Percentiles rank a stretch among this genome's conserved stretches.
Evolutionary conservation across 2,329 filamentous ascomycete genomes (phyloP).

Genomic region (Fusarium vanettenii): DNA sequence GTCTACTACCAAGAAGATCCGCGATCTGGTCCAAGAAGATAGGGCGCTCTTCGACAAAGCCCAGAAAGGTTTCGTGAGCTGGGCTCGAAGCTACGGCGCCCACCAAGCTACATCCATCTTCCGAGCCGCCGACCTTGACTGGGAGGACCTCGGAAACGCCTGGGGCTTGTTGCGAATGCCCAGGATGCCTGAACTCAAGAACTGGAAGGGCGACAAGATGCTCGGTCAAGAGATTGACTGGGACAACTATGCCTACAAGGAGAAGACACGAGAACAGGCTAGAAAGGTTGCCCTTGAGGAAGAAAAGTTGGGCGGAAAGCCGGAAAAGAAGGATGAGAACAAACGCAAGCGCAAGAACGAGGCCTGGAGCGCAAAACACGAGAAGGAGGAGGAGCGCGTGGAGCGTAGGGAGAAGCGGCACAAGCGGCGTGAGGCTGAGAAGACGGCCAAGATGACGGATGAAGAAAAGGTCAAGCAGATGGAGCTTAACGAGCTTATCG

Average conservation of each 20-base stretch:
- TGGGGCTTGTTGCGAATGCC: conserved; percentile 91
- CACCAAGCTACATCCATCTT: conserved; percentile 95
- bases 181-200: conserved; percentile 90
- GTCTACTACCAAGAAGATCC: conserved; percentile 68
- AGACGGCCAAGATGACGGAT: conserved; percentile 74
- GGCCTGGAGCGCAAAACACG: conserved; percentile 79
- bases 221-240: conserved; percentile 74
- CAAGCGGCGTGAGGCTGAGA: conserved; percentile 72
- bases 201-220: conserved; percentile 75
- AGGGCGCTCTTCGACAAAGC: conserved; percentile 83
- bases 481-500: conserved; percentile 73
- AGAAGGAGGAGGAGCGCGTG: conserved; percentile 71
- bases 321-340: conserved; percentile 55
- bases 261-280: conserved; percentile 76
- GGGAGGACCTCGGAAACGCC: conserved; percentile 81
- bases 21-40: conserved; percentile 64
- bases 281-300: conserved; percentile 68
- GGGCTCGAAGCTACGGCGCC: conserved; percentile 90
- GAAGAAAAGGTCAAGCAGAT: conserved; percentile 72
- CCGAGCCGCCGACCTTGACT: conserved; percentile 82
- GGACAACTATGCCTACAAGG: conserved; percentile 76
- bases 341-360: conserved; percentile 71
- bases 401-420: conserved; percentile 73
- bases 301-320: conserved; percentile 53
- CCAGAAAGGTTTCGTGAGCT: conserved; percentile 91